Evolutionary conservation across 2,329 filamentous ascomycete species (phyloP).

Genomic region (Coniochaeta sp.): DNA sequence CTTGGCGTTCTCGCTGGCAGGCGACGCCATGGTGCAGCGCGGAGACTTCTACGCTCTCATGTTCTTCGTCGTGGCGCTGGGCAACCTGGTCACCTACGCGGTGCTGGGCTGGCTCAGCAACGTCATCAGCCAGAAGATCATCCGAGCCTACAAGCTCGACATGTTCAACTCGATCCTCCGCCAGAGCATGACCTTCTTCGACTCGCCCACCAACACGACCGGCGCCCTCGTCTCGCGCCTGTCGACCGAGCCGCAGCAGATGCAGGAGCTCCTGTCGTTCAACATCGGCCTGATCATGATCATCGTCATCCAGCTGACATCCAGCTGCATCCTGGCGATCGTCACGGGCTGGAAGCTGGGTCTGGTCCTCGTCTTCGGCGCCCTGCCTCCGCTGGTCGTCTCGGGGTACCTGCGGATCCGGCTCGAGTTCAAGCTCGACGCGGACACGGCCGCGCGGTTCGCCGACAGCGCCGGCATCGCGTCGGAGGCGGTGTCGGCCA

Average conservation of each 20-base stretch:
- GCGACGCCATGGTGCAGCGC: conserved; percentile 1
- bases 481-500: conserved; percentile 26
- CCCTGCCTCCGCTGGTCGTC: conserved; percentile 34
- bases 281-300: conserved; percentile 40
- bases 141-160: conserved; percentile 25
- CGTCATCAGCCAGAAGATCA: conserved; percentile 22
- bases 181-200: conserved; percentile 45
- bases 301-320: conserved; percentile 35
- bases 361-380: conserved; percentile 36
- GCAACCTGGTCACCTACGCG: conserved; percentile 21
- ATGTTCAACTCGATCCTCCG: conserved; percentile 43
- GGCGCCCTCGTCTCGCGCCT: conserved; percentile 30
- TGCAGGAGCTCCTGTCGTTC: conserved; percentile 42
- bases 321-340: conserved; percentile 37
- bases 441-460: conserved; percentile 33
- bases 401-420: conserved; percentile 41
- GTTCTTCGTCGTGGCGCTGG: conserved; percentile 45
- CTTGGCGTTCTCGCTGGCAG: neutral
- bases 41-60: conserved; percentile 47
- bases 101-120: conserved; percentile 26
- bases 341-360: conserved; percentile 42
- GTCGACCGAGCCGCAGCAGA: conserved; percentile 32
- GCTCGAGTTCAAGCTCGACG: conserved; percentile 38
- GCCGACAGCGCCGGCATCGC: conserved; percentile 39
- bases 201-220: conserved; percentile 26